Percentiles rank a stretch among this genome's conserved stretches.
Conservation (phyloP, 345 rosid species). For the Sisymbrium altissimum region DNA sequence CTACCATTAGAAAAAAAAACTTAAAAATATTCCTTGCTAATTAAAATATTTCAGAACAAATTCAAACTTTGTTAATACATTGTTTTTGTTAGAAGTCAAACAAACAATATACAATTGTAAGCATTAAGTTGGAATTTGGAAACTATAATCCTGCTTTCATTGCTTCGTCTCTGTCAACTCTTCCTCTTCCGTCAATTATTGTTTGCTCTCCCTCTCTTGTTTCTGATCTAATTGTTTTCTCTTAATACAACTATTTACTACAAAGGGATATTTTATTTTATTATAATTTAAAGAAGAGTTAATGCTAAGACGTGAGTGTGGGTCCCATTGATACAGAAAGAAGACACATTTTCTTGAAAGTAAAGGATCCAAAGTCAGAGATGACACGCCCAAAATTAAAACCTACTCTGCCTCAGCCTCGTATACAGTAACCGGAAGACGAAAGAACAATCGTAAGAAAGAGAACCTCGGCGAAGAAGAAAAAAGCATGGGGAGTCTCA, state of each 20-base stretch:
- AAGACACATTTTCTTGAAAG: conserved; percentile 3
- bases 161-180: background rate
- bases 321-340: conserved; percentile 13
- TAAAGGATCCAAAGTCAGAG: conserved; percentile 22
- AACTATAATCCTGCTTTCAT: background rate
- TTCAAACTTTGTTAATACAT: background rate
- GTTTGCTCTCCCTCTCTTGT: too few relatives aligned
- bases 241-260: too few relatives aligned
- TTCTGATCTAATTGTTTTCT: too few relatives aligned
- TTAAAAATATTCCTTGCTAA: too few relatives aligned
- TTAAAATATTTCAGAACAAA: too few relatives aligned
- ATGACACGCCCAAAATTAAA: conserved; percentile 1
- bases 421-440: background rate
- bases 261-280: background rate
- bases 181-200: too few relatives aligned
- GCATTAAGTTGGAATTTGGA: background rate
- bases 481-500: conserved; percentile 15
- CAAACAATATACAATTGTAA: background rate
- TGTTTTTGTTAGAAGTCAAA: background rate
- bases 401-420: conserved; percentile 4
- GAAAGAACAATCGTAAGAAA: background rate
- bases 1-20: too few relatives aligned
- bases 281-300: background rate
- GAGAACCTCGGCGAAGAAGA: background rate
- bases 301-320: conserved; percentile 20